Base-by-base conservation (phyloP, 306 rosid genomes). In the Lupinus albus region DNA sequence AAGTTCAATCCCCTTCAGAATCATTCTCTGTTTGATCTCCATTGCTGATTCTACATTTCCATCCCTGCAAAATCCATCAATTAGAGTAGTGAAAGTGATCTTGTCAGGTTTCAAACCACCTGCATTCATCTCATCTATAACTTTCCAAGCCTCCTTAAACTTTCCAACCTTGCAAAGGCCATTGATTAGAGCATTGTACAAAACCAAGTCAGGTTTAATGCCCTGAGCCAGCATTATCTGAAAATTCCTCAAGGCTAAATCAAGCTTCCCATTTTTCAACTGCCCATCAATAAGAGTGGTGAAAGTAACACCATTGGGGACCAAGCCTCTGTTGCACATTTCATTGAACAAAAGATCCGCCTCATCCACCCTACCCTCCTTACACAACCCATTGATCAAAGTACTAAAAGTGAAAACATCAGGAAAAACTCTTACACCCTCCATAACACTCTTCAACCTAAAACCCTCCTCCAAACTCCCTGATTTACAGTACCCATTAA, bases 131-230 rank as follows among this genome's bases (percentile, higher is more conserved):
- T 79, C 92, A 28, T 68, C 70, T 21, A 87, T 64, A 50, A 92
- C 83, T 73, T 78, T 78, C 79, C 82, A 70, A 25, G 92, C 92
- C 74, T 87, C 83, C 55, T 78, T 68, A 54, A 87, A 54, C 74
- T 92, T 80, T 38, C 98, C 91, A 62, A 67, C 86, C 78, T 84
- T 84, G 81, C 98, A 92, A 61, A 92, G 91, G 18, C 96, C 96
- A 48, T 92, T 84, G 68, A 89, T 64, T 70, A 92, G 81, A 1
- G 92, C 78, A 32, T 92, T 92, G 64, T 82, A 89, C 0, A 86
- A 76, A 68, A 92, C 82, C 63, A 87, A 61, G 80, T 92, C 98
- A 9, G 96, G 92, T 74, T 76, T 84, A 70, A 89, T 67, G 21
- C 85, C 89, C 25, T 46, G 58, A 67, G 44, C 61, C 70, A 87